A percentile compares a stretch with the other conserved stretches of the same genome.
Conservation (phyloP, 148 eudicot species). For the Hydrangea macrophylla region DNA sequence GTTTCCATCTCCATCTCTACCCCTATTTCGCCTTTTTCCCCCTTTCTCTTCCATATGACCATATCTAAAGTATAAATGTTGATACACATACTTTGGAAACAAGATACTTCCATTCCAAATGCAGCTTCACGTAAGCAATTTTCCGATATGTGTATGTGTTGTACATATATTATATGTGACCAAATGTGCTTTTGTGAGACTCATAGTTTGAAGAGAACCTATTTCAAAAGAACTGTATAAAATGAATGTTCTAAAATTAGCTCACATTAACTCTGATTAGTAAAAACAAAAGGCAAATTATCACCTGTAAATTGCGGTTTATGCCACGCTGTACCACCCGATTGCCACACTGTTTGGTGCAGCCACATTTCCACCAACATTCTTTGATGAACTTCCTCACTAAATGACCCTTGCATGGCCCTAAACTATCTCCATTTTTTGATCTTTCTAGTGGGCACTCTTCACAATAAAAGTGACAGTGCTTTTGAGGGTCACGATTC, state of each 20-base stretch:
- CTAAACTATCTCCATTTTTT: constrained; percentile 41
- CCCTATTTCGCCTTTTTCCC: too few species aligned
- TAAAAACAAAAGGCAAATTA: constrained; percentile 1
- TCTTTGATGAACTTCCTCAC: constrained; percentile 75
- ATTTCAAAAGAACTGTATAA: not conserved
- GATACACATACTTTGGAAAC: too few species aligned
- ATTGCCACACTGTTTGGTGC: constrained; percentile 69
- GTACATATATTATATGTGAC: too few species aligned
- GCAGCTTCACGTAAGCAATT: too few species aligned
- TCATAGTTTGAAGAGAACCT: not conserved
- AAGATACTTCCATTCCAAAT: too few species aligned
- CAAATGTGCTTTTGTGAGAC: not conserved
- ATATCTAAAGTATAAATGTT: too few species aligned
- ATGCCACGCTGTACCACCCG: constrained; percentile 79
- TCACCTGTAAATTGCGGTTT: constrained; percentile 62
- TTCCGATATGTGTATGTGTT: too few species aligned
- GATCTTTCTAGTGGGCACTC: constrained; percentile 68
- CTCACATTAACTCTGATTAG: not conserved
- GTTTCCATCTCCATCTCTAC: too few species aligned
- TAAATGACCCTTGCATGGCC: constrained; percentile 71
- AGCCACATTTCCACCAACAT: constrained; percentile 86
- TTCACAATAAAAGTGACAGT: constrained; percentile 41
- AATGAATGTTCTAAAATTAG: not conserved
- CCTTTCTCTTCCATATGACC: too few species aligned
- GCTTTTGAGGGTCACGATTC: constrained; percentile 47